Evolutionary conservation across 305 asterid species (phyloP), one percentile per base, ranked within the genome.

Genomic region (Rubia tinctorum): DNA sequence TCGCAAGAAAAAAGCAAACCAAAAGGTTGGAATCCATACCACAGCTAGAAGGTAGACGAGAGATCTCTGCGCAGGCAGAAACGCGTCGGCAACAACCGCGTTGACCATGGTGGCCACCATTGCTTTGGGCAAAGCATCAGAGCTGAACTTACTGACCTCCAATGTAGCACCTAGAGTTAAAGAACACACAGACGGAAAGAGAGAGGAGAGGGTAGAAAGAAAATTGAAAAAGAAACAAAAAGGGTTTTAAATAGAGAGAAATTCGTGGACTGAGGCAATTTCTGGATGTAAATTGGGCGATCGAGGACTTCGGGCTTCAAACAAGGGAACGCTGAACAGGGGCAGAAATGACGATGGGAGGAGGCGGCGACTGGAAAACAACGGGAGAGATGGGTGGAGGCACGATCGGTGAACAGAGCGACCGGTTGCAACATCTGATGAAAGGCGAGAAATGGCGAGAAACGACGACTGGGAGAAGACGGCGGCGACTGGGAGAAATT

Each of bases 21-120:
- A 0, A 77, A 78, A 8, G 30, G 27, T 45, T 63, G 66, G n/a
- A 14, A 13, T n/a, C 45, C 70, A 79, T 78, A 90, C 95, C 95
- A 86, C 74, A 74, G 77, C 66, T 69, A 83, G 79, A 67, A 85
- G 63, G 74, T 66, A 76, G 71, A 81, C 63, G 72, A 73, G 66
- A 73, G 87, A 85, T 79, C 85, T 76, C 63, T 83, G 85, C 71
- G 82, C 79, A 63, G 76, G 77, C 66, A 80, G 74, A 67, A 85
- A 45, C 72, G 84, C 74, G 75, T 81, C 85, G 66, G 80, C 71
- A 0, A 73, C 80, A 68, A 71, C 40, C 43, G 80, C 75, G 75
- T 80, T 81, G 72, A 70, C 70, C 71, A 78, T 71, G 71, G 80
- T 78, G 69, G 59, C 74, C 58, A 71, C 71, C 77, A 78, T 79